Evolutionary conservation across 176 grass and related monocot genomes (phyloP), one percentile per base, ranked within the genome.

Genomic region (Hyparrhenia diplandra): DNA sequence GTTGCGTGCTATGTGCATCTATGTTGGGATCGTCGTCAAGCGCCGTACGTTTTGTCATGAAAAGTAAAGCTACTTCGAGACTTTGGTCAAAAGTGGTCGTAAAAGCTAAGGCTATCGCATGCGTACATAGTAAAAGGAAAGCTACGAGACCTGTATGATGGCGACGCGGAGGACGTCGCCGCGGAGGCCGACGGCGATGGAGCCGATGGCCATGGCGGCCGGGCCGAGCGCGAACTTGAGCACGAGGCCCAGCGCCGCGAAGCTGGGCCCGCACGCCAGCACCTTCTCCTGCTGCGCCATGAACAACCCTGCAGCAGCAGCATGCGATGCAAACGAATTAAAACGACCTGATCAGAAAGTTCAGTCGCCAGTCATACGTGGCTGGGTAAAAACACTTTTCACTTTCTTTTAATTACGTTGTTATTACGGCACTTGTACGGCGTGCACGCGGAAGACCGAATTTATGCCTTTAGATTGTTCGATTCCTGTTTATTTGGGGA

Each of bases 241-340:
- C 41, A 54, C 60, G 82, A 98, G 82, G 23, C 95, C 92, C 1
- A 95, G 75, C 60, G 80, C 83, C 42, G 92, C 88, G 60, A 74
- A 80, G 69, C 84, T 83, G 28, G 75, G 72, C 13, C 95, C 92
- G 42, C 95, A 98, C 2, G 92, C 82, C 34, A 98, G 71, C 27
- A 98, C 85, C 82, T 90, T 98, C 75, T 95, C 84, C 40, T 98
- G 95, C 40, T 90, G 86, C 45, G 95, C 95, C 95, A 95, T 98
- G 86, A 98, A 98, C 36, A 98, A 31, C 0, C 95, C 95, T 98
- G 75, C 73, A 82, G 29, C 17, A 5, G 30, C 20, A 8, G 4
- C 55, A 29, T 8, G n/a, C 37, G 5, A 32, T 30, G 29, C 12
- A 37, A n/a, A 17, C 8, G 54, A 71, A n/a, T n/a, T n/a, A n/a